Conservation (phyloP, 495 filamentous ascomycete genomes). For the Penicillium mononematosum region DNA sequence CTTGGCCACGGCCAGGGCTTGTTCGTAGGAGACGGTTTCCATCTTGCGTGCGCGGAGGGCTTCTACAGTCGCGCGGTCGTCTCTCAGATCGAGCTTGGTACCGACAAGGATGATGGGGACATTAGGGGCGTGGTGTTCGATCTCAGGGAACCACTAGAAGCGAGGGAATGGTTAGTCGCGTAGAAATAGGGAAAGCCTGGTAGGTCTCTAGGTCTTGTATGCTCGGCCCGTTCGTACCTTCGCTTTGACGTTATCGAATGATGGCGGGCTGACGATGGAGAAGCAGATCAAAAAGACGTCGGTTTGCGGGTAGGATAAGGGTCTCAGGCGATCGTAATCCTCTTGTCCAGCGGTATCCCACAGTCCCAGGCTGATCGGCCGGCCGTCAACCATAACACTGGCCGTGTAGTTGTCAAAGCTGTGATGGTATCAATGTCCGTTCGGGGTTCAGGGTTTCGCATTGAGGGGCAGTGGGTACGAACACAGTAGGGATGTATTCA, state of each 20-base stretch:
- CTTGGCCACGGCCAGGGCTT: constrained; percentile 79
- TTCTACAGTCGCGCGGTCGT: constrained; percentile 78
- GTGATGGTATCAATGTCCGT: constrained; percentile 9
- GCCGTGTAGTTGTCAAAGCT: constrained; percentile 99
- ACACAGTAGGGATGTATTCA: constrained; percentile 99
- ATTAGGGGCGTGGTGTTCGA: constrained; percentile 91
- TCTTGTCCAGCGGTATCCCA: constrained; percentile 99
- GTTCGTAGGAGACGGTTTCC: constrained; percentile 88
- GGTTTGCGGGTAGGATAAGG: constrained; percentile 95
- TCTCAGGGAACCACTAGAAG: constrained; percentile 88
- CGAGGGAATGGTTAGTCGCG: constrained; percentile 9
- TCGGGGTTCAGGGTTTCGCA: constrained; percentile 1
- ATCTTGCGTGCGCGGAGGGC: constrained; percentile 79
- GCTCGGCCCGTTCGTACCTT: constrained; percentile 60
- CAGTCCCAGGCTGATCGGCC: constrained; percentile 91
- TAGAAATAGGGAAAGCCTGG: not conserved
- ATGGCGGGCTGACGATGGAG: constrained; percentile 94
- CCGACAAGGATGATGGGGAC: constrained; percentile 97
- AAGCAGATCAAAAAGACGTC: constrained; percentile 99
- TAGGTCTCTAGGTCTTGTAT: not conserved
- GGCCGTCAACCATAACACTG: constrained; percentile 96
- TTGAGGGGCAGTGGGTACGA: constrained; percentile 42
- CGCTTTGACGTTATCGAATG: constrained; percentile 95
- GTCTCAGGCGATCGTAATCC: constrained; percentile 94
- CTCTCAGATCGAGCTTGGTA: constrained; percentile 93